These are phyloP conservation scores for Globisporangium uncinulatum DNA, from an alignment of 352 stramenopile species.

Conservation along the genomic window DNA sequence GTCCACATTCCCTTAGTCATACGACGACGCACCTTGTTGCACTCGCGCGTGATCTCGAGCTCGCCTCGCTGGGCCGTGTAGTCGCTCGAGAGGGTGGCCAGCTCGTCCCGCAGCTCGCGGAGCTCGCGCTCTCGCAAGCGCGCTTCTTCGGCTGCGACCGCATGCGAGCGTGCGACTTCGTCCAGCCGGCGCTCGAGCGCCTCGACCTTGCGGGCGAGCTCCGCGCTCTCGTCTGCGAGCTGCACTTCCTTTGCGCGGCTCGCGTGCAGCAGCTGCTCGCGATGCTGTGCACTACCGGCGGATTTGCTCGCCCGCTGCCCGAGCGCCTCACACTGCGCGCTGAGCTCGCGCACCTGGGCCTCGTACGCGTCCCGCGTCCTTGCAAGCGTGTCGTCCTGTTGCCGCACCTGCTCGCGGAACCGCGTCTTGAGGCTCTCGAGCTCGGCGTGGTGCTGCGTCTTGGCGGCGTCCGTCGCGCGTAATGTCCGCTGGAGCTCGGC, in stretches of 20 bases:
- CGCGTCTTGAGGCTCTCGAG: constrained; percentile 52
- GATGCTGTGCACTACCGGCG: constrained; percentile 53
- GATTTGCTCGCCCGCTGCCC: constrained; percentile 77
- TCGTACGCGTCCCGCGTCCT: constrained; percentile 65
- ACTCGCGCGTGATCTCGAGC: constrained; percentile 43
- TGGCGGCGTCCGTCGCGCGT: constrained; percentile 45
- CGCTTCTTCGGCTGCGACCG: constrained; percentile 49
- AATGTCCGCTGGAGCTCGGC: constrained; percentile 54
- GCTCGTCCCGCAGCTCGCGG: constrained; percentile 50
- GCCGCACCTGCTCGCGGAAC: constrained; percentile 55
- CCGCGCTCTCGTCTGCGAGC: constrained; percentile 71
- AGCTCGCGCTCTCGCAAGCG: constrained; percentile 54
- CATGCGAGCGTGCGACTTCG: constrained; percentile 66
- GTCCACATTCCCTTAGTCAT: not conserved
- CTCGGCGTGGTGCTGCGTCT: constrained; percentile 57
- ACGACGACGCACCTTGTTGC: constrained; percentile 30
- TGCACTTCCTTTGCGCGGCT: constrained; percentile 40
- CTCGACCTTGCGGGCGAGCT: constrained; percentile 72
- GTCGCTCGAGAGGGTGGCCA: constrained; percentile 55
- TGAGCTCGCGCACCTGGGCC: constrained; percentile 52
- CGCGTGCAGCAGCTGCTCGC: constrained; percentile 65
- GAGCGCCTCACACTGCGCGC: constrained; percentile 60
- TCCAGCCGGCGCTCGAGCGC: constrained; percentile 72
- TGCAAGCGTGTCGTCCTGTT: constrained; percentile 54
- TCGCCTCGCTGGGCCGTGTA: constrained; percentile 65